Percentiles rank a stretch among this genome's conserved stretches.
Evolutionary conservation across 768 basidiomycete species (phyloP).

Genomic region (Lactarius vividus): DNA sequence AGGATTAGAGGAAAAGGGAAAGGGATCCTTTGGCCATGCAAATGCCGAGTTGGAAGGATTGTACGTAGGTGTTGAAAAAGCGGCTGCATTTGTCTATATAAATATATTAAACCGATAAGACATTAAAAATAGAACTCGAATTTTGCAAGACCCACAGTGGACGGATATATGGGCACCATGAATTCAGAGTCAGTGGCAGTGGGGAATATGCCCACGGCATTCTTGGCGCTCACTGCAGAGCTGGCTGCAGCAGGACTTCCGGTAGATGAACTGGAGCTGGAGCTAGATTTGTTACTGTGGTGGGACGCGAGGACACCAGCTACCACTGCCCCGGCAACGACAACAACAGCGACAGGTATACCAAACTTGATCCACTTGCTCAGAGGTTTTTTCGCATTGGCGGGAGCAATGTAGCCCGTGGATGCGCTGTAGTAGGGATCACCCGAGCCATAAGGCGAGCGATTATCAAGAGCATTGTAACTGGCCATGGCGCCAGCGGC

Average conservation of each 20-base stretch:
- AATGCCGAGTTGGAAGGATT: conserved; percentile 48
- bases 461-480: conserved; percentile 37
- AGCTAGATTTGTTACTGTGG: conserved; percentile 35
- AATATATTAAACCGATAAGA: neutral
- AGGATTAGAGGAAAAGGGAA: conserved; percentile 57
- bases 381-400: conserved; percentile 46
- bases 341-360: conserved; percentile 59
- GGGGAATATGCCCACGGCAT: conserved; percentile 63
- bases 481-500: conserved; percentile 39
- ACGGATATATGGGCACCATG: conserved; percentile 82
- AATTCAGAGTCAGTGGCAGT: conserved; percentile 77
- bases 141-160: conserved; percentile 60
- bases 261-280: conserved; percentile 27
- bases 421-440: conserved; percentile 70
- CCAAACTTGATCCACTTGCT: conserved; percentile 79
- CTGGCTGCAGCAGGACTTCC: conserved; percentile 46
- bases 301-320: conserved; percentile 78
- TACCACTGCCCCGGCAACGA: conserved; percentile 64
- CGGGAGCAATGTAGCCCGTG: conserved; percentile 63
- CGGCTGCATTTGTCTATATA: conserved; percentile 67
- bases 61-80: conserved; percentile 72
- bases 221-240: conserved; percentile 57
- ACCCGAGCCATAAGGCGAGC: conserved; percentile 54
- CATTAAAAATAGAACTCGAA: neutral
- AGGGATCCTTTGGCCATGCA: conserved; percentile 81